These are phyloP conservation scores for Verticillium longisporum DNA, from an alignment of 2,329 filamentous ascomycete species.

Conservation along the genomic window DNA sequence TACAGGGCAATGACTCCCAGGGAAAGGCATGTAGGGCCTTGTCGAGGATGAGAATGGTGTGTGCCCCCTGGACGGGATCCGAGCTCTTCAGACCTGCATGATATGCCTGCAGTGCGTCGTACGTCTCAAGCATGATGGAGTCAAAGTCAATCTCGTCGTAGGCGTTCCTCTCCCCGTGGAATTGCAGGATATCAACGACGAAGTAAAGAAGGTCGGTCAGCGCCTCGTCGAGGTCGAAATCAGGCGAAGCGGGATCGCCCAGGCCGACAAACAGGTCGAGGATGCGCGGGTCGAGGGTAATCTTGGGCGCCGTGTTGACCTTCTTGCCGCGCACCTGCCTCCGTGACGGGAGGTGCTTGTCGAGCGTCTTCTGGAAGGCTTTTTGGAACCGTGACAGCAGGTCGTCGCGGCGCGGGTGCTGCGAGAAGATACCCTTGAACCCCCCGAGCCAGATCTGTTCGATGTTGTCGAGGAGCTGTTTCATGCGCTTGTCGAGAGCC, in stretches of 20 bases:
- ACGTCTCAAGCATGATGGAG: constrained; percentile 77
- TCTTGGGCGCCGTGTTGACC: constrained; percentile 30
- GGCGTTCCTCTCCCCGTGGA: constrained; percentile 91
- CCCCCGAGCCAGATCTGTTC: constrained; percentile 93
- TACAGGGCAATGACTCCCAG: constrained; percentile 90
- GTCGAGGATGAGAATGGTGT: constrained; percentile 86
- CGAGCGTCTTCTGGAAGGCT: constrained; percentile 70
- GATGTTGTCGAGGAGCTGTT: constrained; percentile 73
- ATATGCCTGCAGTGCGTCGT: constrained; percentile 77
- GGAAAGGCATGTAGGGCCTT: constrained; percentile 87
- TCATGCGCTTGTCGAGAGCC: constrained; percentile 68
- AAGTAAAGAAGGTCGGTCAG: constrained; percentile 94
- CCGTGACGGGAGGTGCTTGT: constrained; percentile 80
- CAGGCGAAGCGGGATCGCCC: constrained; percentile 61
- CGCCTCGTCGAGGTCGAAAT: constrained; percentile 74
- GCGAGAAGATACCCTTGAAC: constrained; percentile 90
- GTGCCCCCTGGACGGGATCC: constrained; percentile 38
- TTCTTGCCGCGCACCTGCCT: constrained; percentile 53
- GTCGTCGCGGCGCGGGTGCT: constrained; percentile 54
- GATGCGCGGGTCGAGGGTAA: constrained; percentile 54
- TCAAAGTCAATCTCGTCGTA: constrained; percentile 99
- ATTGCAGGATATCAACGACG: constrained; percentile 91
- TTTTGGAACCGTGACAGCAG: constrained; percentile 70
- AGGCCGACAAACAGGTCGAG: constrained; percentile 85
- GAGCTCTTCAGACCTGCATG: constrained; percentile 44